phyloP scores from a whole-genome alignment of 176 grass and related monocot species.

The Eleusine indica region DNA sequence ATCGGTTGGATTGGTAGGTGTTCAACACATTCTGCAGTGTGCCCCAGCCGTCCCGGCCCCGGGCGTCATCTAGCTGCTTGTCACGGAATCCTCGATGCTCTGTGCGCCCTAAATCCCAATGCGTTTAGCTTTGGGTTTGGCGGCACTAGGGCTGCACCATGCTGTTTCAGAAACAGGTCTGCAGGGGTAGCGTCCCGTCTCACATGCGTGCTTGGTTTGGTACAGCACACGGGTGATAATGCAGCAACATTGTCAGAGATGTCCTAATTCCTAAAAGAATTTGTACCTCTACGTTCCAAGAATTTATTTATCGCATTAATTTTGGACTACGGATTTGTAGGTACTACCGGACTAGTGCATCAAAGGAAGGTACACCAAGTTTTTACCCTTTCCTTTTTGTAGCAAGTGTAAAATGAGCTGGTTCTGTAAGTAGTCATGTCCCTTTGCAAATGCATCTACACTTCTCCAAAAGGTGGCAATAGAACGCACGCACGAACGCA shows the following conservation, averaged over 20 bases:
- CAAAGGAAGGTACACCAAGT: not conserved
- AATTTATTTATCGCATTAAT: constrained; percentile 3
- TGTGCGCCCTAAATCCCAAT: constrained; percentile 23
- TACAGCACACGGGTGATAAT: constrained; percentile 8
- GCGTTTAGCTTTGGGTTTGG: constrained; percentile 31
- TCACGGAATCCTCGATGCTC: constrained; percentile 45
- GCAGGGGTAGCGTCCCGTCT: constrained; percentile 13
- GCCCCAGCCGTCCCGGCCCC: constrained; percentile 25
- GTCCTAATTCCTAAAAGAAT: not conserved
- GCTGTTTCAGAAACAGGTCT: constrained; percentile 39
- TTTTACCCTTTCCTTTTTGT: not conserved
- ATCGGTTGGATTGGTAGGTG: constrained; percentile 33
- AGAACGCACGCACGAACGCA: not conserved
- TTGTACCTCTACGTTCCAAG: not conserved
- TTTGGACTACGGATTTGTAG: not conserved
- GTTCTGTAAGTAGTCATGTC: not conserved
- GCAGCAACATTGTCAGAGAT: constrained; percentile 2
- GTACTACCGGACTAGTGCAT: not conserved
- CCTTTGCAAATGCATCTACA: constrained; percentile 2
- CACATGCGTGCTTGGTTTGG: constrained; percentile 21
- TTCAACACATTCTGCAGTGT: constrained; percentile 6
- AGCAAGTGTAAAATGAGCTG: not conserved
- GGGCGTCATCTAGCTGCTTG: constrained; percentile 48
- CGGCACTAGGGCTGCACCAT: constrained; percentile 11
- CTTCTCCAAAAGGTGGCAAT: not conserved